A percentile compares a stretch with the other conserved stretches of the same genome.
phyloP scores from a whole-genome alignment of 805 yeast species.

The Saturnispora hagleri region DNA sequence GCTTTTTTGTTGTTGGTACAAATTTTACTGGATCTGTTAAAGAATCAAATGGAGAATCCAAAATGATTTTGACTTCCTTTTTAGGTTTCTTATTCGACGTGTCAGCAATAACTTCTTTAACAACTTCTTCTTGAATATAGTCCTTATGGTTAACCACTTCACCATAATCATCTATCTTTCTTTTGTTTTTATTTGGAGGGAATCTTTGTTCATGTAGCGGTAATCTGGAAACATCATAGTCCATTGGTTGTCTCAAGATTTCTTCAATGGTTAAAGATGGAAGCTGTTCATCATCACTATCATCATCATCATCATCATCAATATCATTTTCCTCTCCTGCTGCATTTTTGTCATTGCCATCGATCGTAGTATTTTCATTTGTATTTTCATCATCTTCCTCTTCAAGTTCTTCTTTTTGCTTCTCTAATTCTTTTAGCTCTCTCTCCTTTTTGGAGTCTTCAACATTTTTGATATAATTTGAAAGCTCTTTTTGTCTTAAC shows the following conservation, averaged over 20 bases:
- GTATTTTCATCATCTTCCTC: conserved; percentile 19
- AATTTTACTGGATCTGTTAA: conserved; percentile 6
- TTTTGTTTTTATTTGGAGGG: conserved; percentile 54
- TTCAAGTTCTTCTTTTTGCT: conserved; percentile 23
- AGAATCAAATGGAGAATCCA: conserved; percentile 4
- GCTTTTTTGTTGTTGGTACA: conserved; percentile 2
- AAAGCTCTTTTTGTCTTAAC: conserved; percentile 42
- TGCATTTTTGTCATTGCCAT: conserved; percentile 21
- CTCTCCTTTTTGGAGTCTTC: conserved; percentile 37
- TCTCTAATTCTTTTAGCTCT: conserved; percentile 23
- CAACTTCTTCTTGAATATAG: conserved; percentile 29
- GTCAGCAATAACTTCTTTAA: conserved; percentile 7
- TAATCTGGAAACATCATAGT: conserved; percentile 44
- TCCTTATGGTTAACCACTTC: conserved; percentile 58
- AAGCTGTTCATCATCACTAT: conserved; percentile 11
- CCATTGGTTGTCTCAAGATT: conserved; percentile 39
- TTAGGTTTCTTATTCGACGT: not conserved
- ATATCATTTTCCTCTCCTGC: not conserved
- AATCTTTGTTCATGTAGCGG: conserved; percentile 57
- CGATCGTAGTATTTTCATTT: conserved; percentile 21
- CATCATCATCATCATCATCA: not conserved
- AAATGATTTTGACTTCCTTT: not conserved
- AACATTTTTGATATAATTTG: conserved; percentile 37
- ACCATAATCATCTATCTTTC: conserved; percentile 83
- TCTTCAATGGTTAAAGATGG: conserved; percentile 24